A percentile compares a stretch with the other conserved stretches of the same genome.
Conservation (phyloP, 257 asterid genomes). For the Vinca minor region DNA sequence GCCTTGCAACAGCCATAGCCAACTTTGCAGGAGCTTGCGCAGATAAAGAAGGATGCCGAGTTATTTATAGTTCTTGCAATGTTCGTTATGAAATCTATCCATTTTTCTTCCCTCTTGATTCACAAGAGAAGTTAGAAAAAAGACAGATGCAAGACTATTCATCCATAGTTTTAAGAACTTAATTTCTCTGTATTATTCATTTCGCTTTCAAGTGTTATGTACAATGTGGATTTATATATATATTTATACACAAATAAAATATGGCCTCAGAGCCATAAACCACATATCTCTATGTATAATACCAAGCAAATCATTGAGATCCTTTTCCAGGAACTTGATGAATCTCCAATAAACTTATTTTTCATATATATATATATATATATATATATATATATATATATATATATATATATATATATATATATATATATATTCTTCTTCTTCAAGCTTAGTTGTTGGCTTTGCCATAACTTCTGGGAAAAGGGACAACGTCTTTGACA, state of each 20-base stretch:
- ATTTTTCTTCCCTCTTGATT: constrained; percentile 55
- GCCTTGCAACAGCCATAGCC: constrained; percentile 49
- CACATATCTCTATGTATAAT: too few species aligned
- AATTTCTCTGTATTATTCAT: background rate
- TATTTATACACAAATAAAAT: background rate
- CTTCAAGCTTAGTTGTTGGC: constrained; percentile 33
- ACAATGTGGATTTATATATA: background rate
- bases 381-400: too few species aligned
- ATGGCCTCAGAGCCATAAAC: too few species aligned
- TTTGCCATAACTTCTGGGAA: constrained; percentile 65
- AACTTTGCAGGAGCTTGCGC: constrained; percentile 32
- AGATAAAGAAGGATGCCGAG: constrained; percentile 53
- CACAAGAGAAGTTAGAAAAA: constrained; percentile 12
- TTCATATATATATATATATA: too few species aligned
- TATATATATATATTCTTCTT: too few species aligned
- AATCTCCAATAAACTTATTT: background rate
- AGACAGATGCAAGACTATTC: constrained; percentile 1
- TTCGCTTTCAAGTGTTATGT: background rate
- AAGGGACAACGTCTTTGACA: constrained; percentile 74
- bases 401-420: too few species aligned
- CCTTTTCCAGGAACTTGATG: background rate
- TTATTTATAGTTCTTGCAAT: constrained; percentile 54
- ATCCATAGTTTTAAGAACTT: background rate
- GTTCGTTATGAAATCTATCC: constrained; percentile 71
- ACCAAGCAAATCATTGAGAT: too few species aligned